Conservation (phyloP, 73 alveolate genomes). For the Paramecium sonneborni region DNA sequence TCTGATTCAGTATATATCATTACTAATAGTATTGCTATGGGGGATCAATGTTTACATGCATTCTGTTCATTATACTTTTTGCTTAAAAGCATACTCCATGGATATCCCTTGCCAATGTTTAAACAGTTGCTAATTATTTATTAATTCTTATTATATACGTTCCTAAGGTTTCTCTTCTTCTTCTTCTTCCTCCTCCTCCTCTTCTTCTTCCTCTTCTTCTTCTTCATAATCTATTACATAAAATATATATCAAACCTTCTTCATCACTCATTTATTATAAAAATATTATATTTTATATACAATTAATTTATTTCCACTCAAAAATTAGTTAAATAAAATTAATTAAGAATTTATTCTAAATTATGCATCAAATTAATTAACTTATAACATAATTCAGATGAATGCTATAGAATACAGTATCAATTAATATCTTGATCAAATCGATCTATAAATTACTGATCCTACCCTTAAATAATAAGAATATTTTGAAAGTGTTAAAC, state of each 20-base stretch:
- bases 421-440: background rate
- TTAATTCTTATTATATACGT: background rate
- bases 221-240: background rate
- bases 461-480: background rate
- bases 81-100: conserved; percentile 30
- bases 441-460: background rate
- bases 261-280: background rate
- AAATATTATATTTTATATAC: background rate
- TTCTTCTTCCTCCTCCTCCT: background rate
- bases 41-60: background rate
- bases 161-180: background rate
- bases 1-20: background rate
- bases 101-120: background rate
- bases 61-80: conserved; percentile 11
- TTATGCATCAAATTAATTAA: background rate
- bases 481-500: background rate
- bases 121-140: background rate
- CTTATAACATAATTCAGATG: background rate
- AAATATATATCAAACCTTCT: background rate
- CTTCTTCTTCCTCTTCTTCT: background rate
- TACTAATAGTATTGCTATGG: background rate
- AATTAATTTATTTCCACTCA: background rate
- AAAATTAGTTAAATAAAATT: background rate
- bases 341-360: background rate
- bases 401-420: background rate